Base-by-base conservation (phyloP, 2,329 filamentous ascomycete genomes). In the Sporothrix humicola region DNA sequence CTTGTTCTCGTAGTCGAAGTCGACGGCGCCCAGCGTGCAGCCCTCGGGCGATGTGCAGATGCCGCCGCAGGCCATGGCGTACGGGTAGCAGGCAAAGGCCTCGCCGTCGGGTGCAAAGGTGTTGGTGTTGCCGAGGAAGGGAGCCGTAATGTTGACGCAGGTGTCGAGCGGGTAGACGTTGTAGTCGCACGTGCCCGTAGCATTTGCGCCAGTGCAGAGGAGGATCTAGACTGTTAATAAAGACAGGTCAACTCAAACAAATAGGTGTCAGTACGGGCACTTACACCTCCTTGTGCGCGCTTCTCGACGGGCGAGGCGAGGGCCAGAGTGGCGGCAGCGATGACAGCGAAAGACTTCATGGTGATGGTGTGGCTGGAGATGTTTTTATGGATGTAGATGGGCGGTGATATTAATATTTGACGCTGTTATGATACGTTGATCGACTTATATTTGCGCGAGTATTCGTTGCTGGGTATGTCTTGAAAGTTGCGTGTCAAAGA, bases 31-130 rank as follows among this genome's bases (percentile, higher is more conserved):
- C 74, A 86, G 82, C 0, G 86, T 87, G 80, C 87, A 88, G 50
- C 86, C 87, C 61, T 83, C 84, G 2, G 85, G 85, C 65, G 85
- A 87, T 4, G 71, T 84, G 82, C 86, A 88, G 74, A 83, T 80
- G 26, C 79, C 80, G 48, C 79, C 80, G 78, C 87, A 88, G 31
- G 78, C 72, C 71, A 77, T 77, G 8, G 82, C 78, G 74, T 82
- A 83, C 2, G 85, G 86, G 78, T 80, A 85, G 80, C 86, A 88
- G 75, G 78, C 80, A 75, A 88, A 87, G 54, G 76, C 76, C 63
- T 85, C 86, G 52, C 82, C 84, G 74, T 88, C 86, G 8, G 84
- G 85, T 1, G 85, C 85, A 77, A 88, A 88, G 0, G 87, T 88
- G 78, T 87, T 85, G 56, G 79, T 75, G 75, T 78, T 78, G 70